Evolutionary conservation across 352 stramenopile genomes (phyloP), one percentile per base, ranked within the genome.

Genomic region (Pythium vanterpoolii): DNA sequence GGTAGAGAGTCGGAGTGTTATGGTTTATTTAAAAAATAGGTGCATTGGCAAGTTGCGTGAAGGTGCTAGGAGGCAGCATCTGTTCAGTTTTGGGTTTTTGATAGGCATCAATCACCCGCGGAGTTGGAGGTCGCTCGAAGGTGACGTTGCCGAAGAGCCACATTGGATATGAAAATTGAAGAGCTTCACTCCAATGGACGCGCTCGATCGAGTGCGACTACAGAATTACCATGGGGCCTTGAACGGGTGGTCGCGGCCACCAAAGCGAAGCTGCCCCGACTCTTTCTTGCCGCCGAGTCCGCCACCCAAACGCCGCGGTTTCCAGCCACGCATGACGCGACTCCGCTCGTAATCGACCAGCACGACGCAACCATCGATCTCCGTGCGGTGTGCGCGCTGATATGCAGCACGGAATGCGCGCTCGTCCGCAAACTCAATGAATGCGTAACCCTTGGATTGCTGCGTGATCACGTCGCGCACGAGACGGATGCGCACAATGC

Each of bases 251-350:
- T 92, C 80, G 19, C 82, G 69, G 8, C 85, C 85, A 7, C 85
- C 85, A 66, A 95, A 95, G 40, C 85, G 85, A 9, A 95, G 72
- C 62, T 95, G 85, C 0, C 85, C 85, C 0, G 83, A 93, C 69
- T 95, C 79, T 60, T 93, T 93, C 14, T 69, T 69, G 0, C 85
- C 83, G 3, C 85, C 81, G n/a, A 95, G 66, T 6, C 85, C 85
- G 9, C 85, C 85, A 16, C 85, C 85, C 16, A 95, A 62, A n/a
- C 85, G 77, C 9, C 85, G 72, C 5, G 85, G 85, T 28, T 95
- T 95, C 85, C 85, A 95, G 1, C 77, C 81, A 14, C 74, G 72
- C 81, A 95, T 91, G 31, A 90, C 77, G 30, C 85, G 75, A 49
- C 76, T 76, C 33, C 85, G 80, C 57, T 94, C 85, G 56, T 74